phyloP scores from a whole-genome alignment of 345 rosid species.

The Citrus medica region DNA sequence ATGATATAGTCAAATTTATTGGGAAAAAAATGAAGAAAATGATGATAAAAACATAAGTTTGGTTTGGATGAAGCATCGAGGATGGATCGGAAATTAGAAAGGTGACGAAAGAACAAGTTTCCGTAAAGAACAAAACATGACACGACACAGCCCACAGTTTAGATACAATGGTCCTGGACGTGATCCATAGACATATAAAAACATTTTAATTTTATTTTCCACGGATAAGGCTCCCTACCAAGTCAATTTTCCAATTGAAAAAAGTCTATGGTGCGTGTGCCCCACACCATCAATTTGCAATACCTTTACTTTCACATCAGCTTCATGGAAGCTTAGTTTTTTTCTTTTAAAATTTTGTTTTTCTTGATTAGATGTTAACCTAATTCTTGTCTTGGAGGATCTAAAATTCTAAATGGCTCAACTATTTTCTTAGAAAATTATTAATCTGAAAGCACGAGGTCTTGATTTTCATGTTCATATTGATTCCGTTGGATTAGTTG shows the following conservation, averaged over 20 bases:
- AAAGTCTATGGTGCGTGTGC: neutral
- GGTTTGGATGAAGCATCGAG: neutral
- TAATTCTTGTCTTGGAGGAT: neutral
- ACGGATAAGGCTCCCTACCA: neutral
- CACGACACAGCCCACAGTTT: neutral
- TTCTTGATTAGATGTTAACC: neutral
- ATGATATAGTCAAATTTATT: too few relatives aligned
- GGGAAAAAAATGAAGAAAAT: too few relatives aligned
- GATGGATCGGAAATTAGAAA: neutral
- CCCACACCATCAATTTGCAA: slow-evolving; percentile 3
- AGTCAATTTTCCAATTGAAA: slow-evolving; percentile 1
- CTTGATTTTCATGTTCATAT: neutral
- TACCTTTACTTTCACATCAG: neutral
- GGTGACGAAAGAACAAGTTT: too few relatives aligned
- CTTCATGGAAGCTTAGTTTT: slow-evolving; percentile 10
- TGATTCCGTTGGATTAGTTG: neutral
- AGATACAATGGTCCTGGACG: slow-evolving; percentile 1
- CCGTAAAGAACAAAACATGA: too few relatives aligned
- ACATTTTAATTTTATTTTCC: too few relatives aligned
- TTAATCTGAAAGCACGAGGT: neutral
- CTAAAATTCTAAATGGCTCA: too few relatives aligned
- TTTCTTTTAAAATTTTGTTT: neutral
- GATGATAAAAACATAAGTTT: neutral
- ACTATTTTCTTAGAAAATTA: neutral
- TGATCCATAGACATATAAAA: too few relatives aligned